Evolutionary conservation across 1,139 yeast genomes (phyloP).

Genomic region (Kodamaea sp.): DNA sequence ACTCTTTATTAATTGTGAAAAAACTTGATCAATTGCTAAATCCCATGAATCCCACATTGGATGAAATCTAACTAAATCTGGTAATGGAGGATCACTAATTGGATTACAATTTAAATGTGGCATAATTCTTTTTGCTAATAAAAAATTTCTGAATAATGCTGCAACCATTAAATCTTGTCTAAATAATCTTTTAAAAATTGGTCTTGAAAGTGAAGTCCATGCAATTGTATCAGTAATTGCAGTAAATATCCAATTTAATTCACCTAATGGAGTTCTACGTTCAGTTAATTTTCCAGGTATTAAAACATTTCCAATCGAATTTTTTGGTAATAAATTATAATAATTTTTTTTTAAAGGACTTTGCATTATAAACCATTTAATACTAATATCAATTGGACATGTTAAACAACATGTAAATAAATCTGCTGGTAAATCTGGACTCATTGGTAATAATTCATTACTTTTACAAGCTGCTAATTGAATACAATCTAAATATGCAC

Average conservation of each 20-base stretch:
- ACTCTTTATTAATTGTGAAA: conserved; percentile 59
- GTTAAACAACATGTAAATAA: conserved; percentile 92
- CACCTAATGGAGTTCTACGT: conserved; percentile 93
- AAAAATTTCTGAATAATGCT: conserved; percentile 86
- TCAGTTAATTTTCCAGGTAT: conserved; percentile 92
- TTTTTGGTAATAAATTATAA: conserved; percentile 42
- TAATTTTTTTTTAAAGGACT: conserved; percentile 65
- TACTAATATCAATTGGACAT: conserved; percentile 92
- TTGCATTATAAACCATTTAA: conserved; percentile 88
- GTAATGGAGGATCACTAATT: conserved; percentile 88
- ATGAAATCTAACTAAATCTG: conserved; percentile 75
- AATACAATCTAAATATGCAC: conserved; percentile 79
- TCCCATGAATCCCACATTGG: conserved; percentile 99
- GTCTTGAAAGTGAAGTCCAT: conserved; percentile 89
- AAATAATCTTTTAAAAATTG: conserved; percentile 82
- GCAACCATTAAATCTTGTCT: conserved; percentile 97
- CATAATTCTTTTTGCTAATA: conserved; percentile 91
- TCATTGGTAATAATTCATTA: conserved; percentile 84
- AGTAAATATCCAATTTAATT: conserved; percentile 94
- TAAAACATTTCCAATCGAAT: conserved; percentile 57
- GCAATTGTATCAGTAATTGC: conserved; percentile 98
- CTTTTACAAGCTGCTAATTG: conserved; percentile 92
- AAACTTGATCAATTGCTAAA: conserved; percentile 89
- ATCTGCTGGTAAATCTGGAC: conserved; percentile 95
- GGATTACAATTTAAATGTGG: conserved; percentile 93